A percentile compares a stretch with the other conserved stretches of the same genome.
Evolutionary conservation across 1,284 basidiomycete species (phyloP).

Genomic region (Trametes sp.): DNA sequence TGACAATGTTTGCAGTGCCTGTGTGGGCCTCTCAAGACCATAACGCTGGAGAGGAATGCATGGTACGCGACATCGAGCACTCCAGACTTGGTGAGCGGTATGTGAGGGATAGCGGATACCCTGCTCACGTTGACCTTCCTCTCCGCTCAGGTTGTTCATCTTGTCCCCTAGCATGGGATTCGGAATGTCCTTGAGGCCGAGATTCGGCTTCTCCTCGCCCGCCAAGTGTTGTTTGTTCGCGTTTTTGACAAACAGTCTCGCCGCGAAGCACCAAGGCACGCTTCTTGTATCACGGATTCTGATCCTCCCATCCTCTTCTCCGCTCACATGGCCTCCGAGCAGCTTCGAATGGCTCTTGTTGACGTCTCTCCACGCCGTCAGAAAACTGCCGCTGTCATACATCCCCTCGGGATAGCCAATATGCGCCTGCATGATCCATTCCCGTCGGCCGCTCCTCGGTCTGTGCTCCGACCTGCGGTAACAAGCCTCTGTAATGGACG

Average conservation of each 20-base stretch:
- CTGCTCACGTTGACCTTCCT: background rate
- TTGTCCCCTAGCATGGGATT: background rate
- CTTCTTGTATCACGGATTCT: slow-evolving; percentile 17
- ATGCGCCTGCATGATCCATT: background rate
- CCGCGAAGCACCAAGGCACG: slow-evolving; percentile 3
- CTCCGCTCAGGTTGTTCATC: background rate
- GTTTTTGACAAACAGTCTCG: slow-evolving; percentile 4
- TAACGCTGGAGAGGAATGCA: too few relatives aligned
- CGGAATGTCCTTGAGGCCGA: background rate
- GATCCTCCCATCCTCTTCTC: slow-evolving; percentile 5
- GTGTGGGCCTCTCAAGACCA: too few relatives aligned
- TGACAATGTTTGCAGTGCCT: background rate
- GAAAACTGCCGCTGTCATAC: slow-evolving; percentile 1
- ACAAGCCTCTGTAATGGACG: background rate
- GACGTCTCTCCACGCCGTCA: background rate
- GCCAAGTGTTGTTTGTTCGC: slow-evolving; percentile 13
- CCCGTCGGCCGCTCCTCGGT: slow-evolving; percentile 26
- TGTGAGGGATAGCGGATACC: background rate
- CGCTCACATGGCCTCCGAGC: slow-evolving; percentile 21
- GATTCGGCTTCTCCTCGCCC: slow-evolving; percentile 21
- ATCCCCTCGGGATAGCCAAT: slow-evolving; percentile 1
- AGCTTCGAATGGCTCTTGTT: background rate
- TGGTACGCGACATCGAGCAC: background rate
- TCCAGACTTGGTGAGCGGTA: background rate
- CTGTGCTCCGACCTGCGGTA: background rate